phyloP scores from a whole-genome alignment of 805 yeast genomes.

The Yarrowia osloensis region DNA sequence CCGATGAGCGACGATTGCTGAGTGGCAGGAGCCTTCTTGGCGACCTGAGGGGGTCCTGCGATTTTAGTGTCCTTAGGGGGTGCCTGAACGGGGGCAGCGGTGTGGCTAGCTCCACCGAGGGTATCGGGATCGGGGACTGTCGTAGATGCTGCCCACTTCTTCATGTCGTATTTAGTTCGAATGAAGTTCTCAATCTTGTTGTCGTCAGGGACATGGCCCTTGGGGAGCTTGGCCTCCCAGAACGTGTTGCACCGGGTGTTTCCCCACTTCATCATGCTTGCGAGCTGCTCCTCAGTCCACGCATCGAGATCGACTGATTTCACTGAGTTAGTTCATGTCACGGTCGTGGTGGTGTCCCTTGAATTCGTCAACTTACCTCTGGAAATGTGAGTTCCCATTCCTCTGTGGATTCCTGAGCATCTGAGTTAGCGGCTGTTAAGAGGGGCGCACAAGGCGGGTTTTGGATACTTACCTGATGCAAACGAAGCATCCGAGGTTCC shows the following conservation, averaged over 20 bases:
- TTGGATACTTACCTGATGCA: slow-evolving; percentile 56
- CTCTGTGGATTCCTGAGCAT: slow-evolving; percentile 93
- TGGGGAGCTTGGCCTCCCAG: slow-evolving; percentile 84
- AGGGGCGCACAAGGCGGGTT: not conserved
- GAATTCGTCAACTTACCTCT: slow-evolving; percentile 43
- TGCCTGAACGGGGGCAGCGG: slow-evolving; percentile 19
- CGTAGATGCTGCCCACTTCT: slow-evolving; percentile 74
- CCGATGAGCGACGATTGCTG: slow-evolving; percentile 35
- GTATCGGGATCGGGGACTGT: slow-evolving; percentile 62
- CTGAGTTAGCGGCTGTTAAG: slow-evolving; percentile 27
- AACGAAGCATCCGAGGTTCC: slow-evolving; percentile 90
- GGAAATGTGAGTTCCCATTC: slow-evolving; percentile 94
- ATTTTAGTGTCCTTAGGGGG: slow-evolving; percentile 19
- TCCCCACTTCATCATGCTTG: slow-evolving; percentile 82
- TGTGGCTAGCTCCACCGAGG: slow-evolving; percentile 35
- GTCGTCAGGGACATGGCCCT: slow-evolving; percentile 73
- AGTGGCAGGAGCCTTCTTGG: slow-evolving; percentile 29
- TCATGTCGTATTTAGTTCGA: slow-evolving; percentile 86
- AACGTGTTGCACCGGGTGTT: slow-evolving; percentile 73
- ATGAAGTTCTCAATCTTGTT: slow-evolving; percentile 86
- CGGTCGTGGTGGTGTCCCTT: not conserved
- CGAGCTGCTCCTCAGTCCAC: slow-evolving; percentile 93
- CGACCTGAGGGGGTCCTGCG: slow-evolving; percentile 14
- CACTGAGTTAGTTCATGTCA: slow-evolving; percentile 46
- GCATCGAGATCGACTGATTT: slow-evolving; percentile 93